These are phyloP conservation scores for Metschnikowia borealis DNA, from an alignment of 805 yeast genomes.

Conservation along the genomic window DNA sequence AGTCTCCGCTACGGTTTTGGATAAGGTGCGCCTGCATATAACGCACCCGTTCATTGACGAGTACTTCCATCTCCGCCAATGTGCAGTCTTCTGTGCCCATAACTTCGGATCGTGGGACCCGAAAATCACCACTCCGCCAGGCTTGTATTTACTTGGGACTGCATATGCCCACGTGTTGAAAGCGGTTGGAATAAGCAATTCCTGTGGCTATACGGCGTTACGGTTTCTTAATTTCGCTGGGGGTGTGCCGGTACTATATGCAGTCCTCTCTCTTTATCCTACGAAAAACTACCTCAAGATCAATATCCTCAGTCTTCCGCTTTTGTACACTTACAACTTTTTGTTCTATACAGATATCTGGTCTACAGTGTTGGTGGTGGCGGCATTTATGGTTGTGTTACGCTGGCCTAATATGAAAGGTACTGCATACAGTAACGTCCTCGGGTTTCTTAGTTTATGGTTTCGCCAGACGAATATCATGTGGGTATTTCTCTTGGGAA, in stretches of 20 bases:
- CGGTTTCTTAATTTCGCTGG: conserved; percentile 61
- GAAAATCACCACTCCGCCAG: conserved; percentile 97
- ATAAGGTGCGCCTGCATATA: conserved; percentile 8
- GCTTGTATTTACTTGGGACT: conserved; percentile 57
- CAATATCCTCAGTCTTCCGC: conserved; percentile 52
- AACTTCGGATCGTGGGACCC: conserved; percentile 55
- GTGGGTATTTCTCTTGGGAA: conserved; percentile 69
- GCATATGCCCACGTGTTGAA: conserved; percentile 35
- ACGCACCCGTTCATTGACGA: conserved; percentile 56
- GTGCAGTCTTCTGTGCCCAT: conserved; percentile 59
- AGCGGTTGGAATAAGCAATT: conserved; percentile 25
- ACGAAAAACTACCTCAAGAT: conserved; percentile 22
- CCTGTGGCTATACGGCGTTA: conserved; percentile 17
- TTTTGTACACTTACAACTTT: conserved; percentile 66
- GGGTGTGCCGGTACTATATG: conserved; percentile 52
- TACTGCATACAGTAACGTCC: conserved; percentile 42
- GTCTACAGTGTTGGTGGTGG: conserved; percentile 70
- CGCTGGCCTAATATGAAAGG: conserved; percentile 19
- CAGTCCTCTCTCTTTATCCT: conserved; percentile 30
- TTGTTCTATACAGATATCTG: conserved; percentile 92
- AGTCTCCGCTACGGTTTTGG: conserved; percentile 8
- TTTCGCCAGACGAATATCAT: conserved; percentile 90
- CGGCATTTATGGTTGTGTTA: conserved; percentile 48
- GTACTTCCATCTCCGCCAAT: conserved; percentile 79
- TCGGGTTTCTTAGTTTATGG: conserved; percentile 61